Conservation (phyloP, 2,329 filamentous ascomycete genomes). For the Magnaporthales sp. region DNA sequence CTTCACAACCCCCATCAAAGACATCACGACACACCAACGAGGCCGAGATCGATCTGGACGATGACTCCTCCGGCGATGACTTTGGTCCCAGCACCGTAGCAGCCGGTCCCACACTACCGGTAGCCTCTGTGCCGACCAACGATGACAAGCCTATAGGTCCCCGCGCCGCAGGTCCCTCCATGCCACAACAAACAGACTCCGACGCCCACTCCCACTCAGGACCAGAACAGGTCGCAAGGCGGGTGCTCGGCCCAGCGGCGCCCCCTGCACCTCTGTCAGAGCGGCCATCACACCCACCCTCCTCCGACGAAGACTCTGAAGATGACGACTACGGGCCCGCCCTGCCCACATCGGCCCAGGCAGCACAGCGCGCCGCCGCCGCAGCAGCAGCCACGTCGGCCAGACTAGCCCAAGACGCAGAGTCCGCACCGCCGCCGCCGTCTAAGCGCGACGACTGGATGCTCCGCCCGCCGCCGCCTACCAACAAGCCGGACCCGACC, state of each 20-base stretch:
- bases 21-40: slow-evolving; percentile 37
- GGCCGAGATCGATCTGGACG: slow-evolving; percentile 34
- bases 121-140: not conserved
- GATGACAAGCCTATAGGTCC: slow-evolving; percentile 16
- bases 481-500: slow-evolving; percentile 64
- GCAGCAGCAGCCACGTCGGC: slow-evolving; percentile 22
- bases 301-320: slow-evolving; percentile 22
- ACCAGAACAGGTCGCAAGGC: not conserved
- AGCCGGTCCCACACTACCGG: slow-evolving; percentile 3
- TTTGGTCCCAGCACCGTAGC: slow-evolving; percentile 28
- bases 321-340: slow-evolving; percentile 53
- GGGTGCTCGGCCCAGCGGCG: slow-evolving; percentile 18
- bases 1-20: slow-evolving; percentile 35
- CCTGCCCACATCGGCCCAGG: slow-evolving; percentile 37
- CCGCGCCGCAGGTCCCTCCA: slow-evolving; percentile 13
- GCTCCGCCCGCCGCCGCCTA: slow-evolving; percentile 52
- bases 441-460: slow-evolving; percentile 78
- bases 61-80: slow-evolving; percentile 29
- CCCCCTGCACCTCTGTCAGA: slow-evolving; percentile 7
- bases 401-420: slow-evolving; percentile 5
- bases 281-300: not conserved
- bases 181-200: slow-evolving; percentile 10
- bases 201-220: slow-evolving; percentile 16
- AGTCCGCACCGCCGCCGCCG: slow-evolving; percentile 24
- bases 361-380: slow-evolving; percentile 19